Evolutionary conservation across 495 filamentous ascomycete genomes (phyloP).

Genomic region (Margaritispora aquatica): DNA sequence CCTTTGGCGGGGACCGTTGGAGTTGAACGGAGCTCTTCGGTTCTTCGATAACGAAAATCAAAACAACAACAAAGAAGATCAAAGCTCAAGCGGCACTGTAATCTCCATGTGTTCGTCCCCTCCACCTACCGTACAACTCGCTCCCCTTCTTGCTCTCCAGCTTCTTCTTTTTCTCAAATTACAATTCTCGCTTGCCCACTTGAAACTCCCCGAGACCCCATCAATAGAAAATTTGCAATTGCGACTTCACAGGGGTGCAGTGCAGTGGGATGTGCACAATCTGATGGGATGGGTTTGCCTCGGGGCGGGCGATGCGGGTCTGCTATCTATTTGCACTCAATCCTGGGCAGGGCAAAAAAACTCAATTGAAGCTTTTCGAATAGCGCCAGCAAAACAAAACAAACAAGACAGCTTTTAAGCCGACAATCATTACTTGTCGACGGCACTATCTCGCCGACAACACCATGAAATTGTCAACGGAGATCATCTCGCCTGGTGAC

Average conservation of each 20-base stretch:
- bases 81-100: neutral
- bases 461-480: too few species aligned
- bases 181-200: neutral
- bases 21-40: neutral
- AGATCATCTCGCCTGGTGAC: too few species aligned
- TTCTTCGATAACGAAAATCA: neutral
- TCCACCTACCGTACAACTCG: neutral
- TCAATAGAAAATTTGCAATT: neutral
- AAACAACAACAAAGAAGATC: neutral
- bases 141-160: neutral
- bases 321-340: too few species aligned
- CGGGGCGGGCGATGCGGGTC: neutral
- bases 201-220: neutral
- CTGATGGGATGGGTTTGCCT: neutral
- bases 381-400: neutral
- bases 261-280: neutral
- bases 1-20: neutral
- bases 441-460: too few species aligned
- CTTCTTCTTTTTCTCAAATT: neutral
- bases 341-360: neutral
- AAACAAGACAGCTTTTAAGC: neutral
- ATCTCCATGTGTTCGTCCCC: neutral
- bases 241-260: neutral
- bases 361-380: neutral
- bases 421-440: too few species aligned